These are phyloP conservation scores for Wickerhamomyces hampshirensis DNA, from an alignment of 805 yeast genomes.

Conservation along the genomic window DNA sequence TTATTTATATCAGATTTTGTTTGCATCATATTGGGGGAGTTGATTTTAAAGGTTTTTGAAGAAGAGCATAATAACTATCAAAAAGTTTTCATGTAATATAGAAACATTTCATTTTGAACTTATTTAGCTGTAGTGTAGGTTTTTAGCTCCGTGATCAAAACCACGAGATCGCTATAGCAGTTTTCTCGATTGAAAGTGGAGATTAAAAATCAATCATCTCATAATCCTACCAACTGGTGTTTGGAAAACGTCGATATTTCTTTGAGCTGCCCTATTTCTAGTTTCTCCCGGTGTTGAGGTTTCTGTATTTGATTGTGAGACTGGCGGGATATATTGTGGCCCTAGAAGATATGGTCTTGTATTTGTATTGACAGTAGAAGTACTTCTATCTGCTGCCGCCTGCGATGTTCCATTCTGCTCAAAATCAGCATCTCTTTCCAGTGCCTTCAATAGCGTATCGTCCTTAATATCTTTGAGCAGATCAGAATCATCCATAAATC, in stretches of 20 bases:
- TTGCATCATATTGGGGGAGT: background rate
- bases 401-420: conserved; percentile 3
- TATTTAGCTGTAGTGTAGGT: too few relatives aligned
- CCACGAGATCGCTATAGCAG: too few relatives aligned
- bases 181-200: too few relatives aligned
- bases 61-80: background rate
- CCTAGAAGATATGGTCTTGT: background rate
- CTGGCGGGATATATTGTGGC: background rate
- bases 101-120: background rate
- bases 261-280: conserved; percentile 16
- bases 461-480: conserved; percentile 12
- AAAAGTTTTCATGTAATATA: background rate
- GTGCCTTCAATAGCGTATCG: conserved; percentile 12
- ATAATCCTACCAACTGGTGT: conserved; percentile 23
- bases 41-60: background rate
- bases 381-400: background rate
- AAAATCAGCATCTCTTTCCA: conserved; percentile 9
- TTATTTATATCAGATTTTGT: too few relatives aligned
- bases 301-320: conserved; percentile 6
- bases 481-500: conserved; percentile 20
- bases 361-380: too few relatives aligned
- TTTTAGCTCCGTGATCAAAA: too few relatives aligned
- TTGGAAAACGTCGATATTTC: conserved; percentile 17
- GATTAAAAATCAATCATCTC: conserved; percentile 18
- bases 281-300: conserved; percentile 21